Conservation (phyloP, 2,329 filamentous ascomycete species). For the Pseudogymnoascus pannorum region DNA sequence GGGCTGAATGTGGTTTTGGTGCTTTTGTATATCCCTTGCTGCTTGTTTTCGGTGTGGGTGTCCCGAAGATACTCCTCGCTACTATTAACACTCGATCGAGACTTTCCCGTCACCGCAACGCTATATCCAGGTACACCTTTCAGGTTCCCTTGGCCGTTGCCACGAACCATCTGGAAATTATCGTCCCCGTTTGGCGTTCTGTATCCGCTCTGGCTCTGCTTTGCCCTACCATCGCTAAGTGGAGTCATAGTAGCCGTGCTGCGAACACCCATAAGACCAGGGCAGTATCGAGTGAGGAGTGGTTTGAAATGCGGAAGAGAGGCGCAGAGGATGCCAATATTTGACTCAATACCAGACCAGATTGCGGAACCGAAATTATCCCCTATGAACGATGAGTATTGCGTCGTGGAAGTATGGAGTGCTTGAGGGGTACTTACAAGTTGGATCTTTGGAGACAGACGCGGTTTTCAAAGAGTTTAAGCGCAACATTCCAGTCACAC, state of each 20-base stretch:
- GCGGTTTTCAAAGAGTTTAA: conserved; percentile 13
- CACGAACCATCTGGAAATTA: neutral
- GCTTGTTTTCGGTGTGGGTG: neutral
- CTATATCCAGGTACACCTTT: neutral
- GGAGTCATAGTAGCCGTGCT: conserved; percentile 6
- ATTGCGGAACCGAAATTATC: conserved; percentile 2
- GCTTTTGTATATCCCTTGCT: conserved; percentile 1
- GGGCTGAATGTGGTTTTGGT: conserved; percentile 1
- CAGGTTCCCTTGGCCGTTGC: neutral
- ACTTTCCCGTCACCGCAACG: neutral
- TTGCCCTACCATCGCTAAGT: neutral
- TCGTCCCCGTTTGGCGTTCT: neutral
- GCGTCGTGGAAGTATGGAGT: neutral
- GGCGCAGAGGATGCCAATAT: neutral
- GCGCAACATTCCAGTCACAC: conserved; percentile 17
- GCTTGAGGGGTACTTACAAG: conserved; percentile 2
- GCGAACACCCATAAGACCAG: neutral
- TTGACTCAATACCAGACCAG: conserved; percentile 3
- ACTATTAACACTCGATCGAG: conserved; percentile 1
- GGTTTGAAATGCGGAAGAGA: conserved; percentile 3
- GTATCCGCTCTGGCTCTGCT: neutral
- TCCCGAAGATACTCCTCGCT: conserved; percentile 2
- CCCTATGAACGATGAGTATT: neutral
- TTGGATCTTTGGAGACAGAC: conserved; percentile 11
- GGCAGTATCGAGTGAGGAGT: conserved; percentile 1